Base-by-base conservation (phyloP, 139 green algal genomes). In the Zygnema cylindricum region DNA sequence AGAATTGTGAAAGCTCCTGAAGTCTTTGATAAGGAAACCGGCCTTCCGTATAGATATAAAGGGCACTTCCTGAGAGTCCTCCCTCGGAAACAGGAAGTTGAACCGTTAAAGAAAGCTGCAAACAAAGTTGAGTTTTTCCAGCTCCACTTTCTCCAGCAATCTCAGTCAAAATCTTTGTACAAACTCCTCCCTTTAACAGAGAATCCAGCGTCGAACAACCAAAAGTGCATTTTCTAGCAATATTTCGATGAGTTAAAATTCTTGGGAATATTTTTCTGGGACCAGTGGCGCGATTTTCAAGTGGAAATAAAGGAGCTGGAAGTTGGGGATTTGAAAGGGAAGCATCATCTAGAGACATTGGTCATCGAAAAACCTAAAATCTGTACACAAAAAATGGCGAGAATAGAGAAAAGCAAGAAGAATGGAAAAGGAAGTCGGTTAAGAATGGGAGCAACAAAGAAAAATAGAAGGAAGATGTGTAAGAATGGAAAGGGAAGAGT, bases 31-130 rank as follows among this genome's bases (percentile, higher is more conserved):
- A 84, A 2, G 76, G 87, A 43, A 88, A 86, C 36, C 69, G 25
- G 1, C 38, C n/a, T 1, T 90, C 95, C 32, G 95, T 97, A 90
- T 96, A 95, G 0, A 97, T 91, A 77, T 96, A 95, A 86, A 96
- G 42, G 0, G 92, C 86, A 2, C 81, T 92, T 25, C 94, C 94
- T 2, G n/a, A 2, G 7, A 85, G 21, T 23, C 77, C 81, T n/a
- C 81, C 81, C 11, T 7, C 2, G 7, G 22, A 41, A 42, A 36
- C 21, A 81, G 77, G 78, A 25, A 75, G 43, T n/a, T 89, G 85
- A 7, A 81, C 42, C n/a, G 85, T 30, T 23, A 89, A 39, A 0
- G 95, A 78, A 32, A 95, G 77, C 85, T 96, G 94, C 88, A 96
- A 75, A 85, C 92, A 96, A 0, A 93, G 40, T 86, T 96, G 93